Evolutionary conservation across 495 filamentous ascomycete species (phyloP), one percentile per base, ranked within the genome.

Genomic region (Lepidopterella palustris): DNA sequence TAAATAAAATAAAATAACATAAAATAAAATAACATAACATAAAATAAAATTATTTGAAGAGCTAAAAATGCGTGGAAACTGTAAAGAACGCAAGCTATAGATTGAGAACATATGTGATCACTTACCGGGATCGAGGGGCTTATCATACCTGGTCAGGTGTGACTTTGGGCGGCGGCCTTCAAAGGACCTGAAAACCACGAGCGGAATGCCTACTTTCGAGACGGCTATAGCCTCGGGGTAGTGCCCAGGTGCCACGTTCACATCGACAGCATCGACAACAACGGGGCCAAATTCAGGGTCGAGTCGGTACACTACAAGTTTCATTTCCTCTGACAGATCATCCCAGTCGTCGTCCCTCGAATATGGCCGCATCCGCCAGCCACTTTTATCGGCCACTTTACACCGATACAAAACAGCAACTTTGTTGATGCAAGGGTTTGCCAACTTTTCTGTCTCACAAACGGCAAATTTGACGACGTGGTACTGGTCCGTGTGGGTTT

Each of bases 401-500:
- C 15, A 50, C 15, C 45, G 31, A 26, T 62, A 62, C 40, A 62
- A 47, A 27, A 62, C 53, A 4, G 59, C 59, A 9, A 62, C 21
- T 47, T 8, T 50, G 25, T 50, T 25, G n/a, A 26, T 15, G 24
- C 9, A 50, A 42, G 35, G 9, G 35, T 42, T 42, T 10, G 13
- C 18, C 3, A 42, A 42, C 10, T 42, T 42, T 13, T 50, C 47
- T 25, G 47, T 5, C 15, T 50, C 47, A 27, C 47, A 50, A 27
- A 50, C 47, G 5, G 47, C 53, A 18, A 62, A 20, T n/a, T 62
- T 57, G 42, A 62, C 13, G 32, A 62, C 48, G 27, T 53, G n/a
- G n/a, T n/a, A n/a, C n/a, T n/a, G n/a, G n/a, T n/a, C 27, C 23
- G 32, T 57, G 11, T 52, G 35, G n/a, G 18, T 10, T 42, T 42